Base-by-base conservation (phyloP, 2,329 filamentous ascomycete genomes). In the Talaromyces sp. region DNA sequence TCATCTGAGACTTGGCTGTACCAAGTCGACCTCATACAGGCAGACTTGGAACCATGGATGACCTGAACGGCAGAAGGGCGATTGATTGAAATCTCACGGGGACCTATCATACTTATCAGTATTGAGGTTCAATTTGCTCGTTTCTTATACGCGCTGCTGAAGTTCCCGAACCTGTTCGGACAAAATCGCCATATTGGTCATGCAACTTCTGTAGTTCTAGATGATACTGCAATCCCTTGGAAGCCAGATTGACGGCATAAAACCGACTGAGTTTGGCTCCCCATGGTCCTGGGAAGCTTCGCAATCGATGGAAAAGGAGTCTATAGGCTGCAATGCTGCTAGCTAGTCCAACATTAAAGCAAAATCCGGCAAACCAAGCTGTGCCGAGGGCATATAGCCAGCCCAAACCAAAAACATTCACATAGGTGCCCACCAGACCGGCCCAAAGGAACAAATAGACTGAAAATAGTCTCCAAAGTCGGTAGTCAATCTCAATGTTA, bases 1-100 rank as follows among this genome's bases (percentile, higher is more conserved):
- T 63, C 61, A 29, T 58, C 54, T 10, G 61, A 54, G n/a, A 66
- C 51, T 29, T 64, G 61, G 22, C 64, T 64, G 25, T 66, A 66
- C 61, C 61, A 63, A 19, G 61, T 64, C 17, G 60, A 51, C 38
- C 62, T 64, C 31, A 31, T 43, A n/a, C 64, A 66, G n/a, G 63
- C 49, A 15, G 64, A 63, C 19, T 49, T 62, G 3, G 49, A 25
- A 10, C 47, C 61, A n/a, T 58, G 25, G 10, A 63, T 58, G 8
- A 43, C 64, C 25, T 63, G 60, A 34, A 66, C 45, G 5, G 61
- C 58, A 10, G 60, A 51, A 15, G 45, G 45, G 45, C 45, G 45
- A 22, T 49, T 49, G 45, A 49, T 49, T 25, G 45, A 49, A 19
- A 49, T 17, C 13, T 49, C 45, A 49, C 45, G 45, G 6, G 45